Percentiles rank a stretch among this genome's conserved stretches.
Conservation (phyloP, 176 grass and related monocot species). For the Panicum miliaceum region DNA sequence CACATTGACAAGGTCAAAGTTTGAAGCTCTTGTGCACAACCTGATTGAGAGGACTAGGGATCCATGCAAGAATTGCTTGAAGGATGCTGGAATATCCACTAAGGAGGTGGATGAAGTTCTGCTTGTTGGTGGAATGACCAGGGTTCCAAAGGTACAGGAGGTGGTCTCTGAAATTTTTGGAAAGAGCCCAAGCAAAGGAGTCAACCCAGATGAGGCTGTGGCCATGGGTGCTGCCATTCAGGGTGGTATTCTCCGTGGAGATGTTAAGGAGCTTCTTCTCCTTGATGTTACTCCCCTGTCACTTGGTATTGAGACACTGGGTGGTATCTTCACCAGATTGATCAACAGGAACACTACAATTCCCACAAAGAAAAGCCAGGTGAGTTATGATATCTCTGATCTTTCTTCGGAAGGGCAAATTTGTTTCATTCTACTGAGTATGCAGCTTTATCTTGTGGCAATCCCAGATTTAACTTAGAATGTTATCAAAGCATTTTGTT, state of each 20-base stretch:
- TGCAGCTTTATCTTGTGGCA: background rate
- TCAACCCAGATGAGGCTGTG: conserved; percentile 82
- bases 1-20: conserved; percentile 74
- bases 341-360: conserved; percentile 88
- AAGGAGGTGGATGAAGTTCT: conserved; percentile 86
- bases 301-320: conserved; percentile 79
- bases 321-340: conserved; percentile 78
- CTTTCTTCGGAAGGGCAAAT: background rate
- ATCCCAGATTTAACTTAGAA: background rate
- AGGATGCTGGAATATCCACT: conserved; percentile 64
- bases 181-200: conserved; percentile 73
- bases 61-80: conserved; percentile 76
- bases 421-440: background rate
- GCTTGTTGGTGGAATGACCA: conserved; percentile 83
- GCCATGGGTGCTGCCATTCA: conserved; percentile 79
- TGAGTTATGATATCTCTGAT: background rate
- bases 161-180: conserved; percentile 69
- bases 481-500: background rate
- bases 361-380: conserved; percentile 78
- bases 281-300: conserved; percentile 79
- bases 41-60: conserved; percentile 72
- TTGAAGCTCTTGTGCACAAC: conserved; percentile 66
- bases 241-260: conserved; percentile 79
- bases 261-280: conserved; percentile 85
- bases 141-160: conserved; percentile 83